phyloP scores from a whole-genome alignment of 768 basidiomycete species.

The Leccinum longicurvipes region DNA sequence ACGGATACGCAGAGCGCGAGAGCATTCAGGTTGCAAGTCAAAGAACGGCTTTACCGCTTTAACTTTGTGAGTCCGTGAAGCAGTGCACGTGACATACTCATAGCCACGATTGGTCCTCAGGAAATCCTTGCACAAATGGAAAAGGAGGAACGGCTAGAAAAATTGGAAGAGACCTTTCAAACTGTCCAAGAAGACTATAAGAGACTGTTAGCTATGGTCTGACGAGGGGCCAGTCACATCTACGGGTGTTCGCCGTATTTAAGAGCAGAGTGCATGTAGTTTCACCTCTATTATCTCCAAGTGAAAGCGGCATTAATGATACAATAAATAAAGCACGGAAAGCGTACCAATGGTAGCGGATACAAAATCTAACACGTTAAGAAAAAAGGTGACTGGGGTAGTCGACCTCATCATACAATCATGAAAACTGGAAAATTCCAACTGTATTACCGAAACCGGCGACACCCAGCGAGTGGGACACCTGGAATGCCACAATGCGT shows the following conservation, averaged over 20 bases:
- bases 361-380: constrained; percentile 9
- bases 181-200: constrained; percentile 81
- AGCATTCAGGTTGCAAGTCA: constrained; percentile 86
- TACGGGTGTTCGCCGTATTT: constrained; percentile 12
- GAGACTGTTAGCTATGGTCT: constrained; percentile 63
- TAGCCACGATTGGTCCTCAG: constrained; percentile 37
- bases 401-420: background rate
- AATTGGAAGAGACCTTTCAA: constrained; percentile 91
- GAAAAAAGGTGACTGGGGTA: background rate
- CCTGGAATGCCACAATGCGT: constrained; percentile 60
- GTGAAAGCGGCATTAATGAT: constrained; percentile 10
- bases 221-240: background rate
- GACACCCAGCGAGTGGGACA: constrained; percentile 47
- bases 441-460: constrained; percentile 79
- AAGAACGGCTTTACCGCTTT: constrained; percentile 91
- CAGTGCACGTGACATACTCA: background rate
- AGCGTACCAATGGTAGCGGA: constrained; percentile 12
- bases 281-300: background rate
- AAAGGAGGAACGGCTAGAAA: constrained; percentile 80
- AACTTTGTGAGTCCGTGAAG: constrained; percentile 69
- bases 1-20: constrained; percentile 50
- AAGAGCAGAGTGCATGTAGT: background rate
- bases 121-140: constrained; percentile 87
- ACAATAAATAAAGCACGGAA: constrained; percentile 25
- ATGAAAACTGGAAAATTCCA: constrained; percentile 26